Evolutionary conservation across 208 protist genomes (phyloP).

Genomic region (Leishmania tropica): DNA sequence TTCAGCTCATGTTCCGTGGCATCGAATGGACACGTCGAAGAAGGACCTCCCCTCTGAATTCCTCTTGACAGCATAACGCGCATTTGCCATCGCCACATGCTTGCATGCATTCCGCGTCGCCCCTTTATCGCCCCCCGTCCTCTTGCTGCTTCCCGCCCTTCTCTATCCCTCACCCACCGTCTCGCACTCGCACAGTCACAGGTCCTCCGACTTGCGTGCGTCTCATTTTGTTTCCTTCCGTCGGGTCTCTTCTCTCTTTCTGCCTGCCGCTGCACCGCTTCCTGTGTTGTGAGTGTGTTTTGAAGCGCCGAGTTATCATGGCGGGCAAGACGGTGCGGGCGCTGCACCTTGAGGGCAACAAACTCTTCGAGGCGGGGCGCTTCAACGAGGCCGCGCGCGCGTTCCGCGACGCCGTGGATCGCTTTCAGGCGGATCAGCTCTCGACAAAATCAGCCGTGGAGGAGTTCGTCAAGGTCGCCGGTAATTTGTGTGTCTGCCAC

Average conservation of each 20-base stretch:
- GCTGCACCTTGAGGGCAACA: constrained; percentile 32
- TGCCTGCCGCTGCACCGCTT: background rate
- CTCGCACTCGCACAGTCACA: background rate
- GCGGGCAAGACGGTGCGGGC: constrained; percentile 16
- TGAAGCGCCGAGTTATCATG: background rate
- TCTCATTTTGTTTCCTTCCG: too few relatives aligned
- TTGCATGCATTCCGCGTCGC: background rate
- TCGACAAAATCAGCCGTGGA: constrained; percentile 32
- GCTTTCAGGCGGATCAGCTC: constrained; percentile 35
- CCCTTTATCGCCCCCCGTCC: background rate
- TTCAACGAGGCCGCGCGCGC: constrained; percentile 22
- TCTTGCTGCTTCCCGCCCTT: background rate
- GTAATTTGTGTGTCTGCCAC: constrained; percentile 45
- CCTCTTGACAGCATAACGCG: background rate
- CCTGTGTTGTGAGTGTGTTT: background rate
- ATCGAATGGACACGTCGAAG: background rate
- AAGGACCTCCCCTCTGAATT: too few relatives aligned
- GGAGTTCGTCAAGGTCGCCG: constrained; percentile 51
- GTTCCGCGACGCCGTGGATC: constrained; percentile 35
- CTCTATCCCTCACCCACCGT: background rate
- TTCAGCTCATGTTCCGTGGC: background rate
- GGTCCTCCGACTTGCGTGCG: background rate
- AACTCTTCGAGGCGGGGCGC: constrained; percentile 27
- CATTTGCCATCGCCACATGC: background rate
- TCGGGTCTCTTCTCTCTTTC: background rate